phyloP scores from a whole-genome alignment of 2,329 filamentous ascomycete genomes.

The Ramularia endophylla region DNA sequence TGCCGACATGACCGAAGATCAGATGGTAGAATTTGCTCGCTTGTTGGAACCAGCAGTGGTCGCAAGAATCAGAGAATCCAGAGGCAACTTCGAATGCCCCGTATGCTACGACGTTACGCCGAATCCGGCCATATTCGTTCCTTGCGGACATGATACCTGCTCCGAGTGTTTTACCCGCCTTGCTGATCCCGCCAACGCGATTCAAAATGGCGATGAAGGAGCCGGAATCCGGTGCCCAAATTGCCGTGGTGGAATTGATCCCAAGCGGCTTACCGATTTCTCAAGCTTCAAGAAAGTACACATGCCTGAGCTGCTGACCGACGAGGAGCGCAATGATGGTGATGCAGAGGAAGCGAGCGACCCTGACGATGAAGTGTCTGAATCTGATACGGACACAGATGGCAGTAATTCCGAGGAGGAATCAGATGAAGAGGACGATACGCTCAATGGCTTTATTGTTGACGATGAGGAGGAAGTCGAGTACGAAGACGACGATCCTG shows the following conservation, averaged over 20 bases:
- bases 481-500: constrained; percentile 18
- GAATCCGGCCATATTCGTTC: constrained; percentile 72
- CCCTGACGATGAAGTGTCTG: constrained; percentile 36
- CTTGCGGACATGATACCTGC: constrained; percentile 78
- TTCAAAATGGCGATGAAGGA: constrained; percentile 56
- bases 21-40: constrained; percentile 59
- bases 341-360: constrained; percentile 35
- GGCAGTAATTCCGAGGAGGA: constrained; percentile 30
- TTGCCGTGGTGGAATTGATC: constrained; percentile 63
- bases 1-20: constrained; percentile 46
- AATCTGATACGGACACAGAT: constrained; percentile 42
- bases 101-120: constrained; percentile 72
- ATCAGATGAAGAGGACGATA: constrained; percentile 24
- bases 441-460: constrained; percentile 52
- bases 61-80: constrained; percentile 54
- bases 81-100: constrained; percentile 66
- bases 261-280: constrained; percentile 67
- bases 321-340: constrained; percentile 26
- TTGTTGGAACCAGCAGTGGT: constrained; percentile 56
- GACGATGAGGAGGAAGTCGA: constrained; percentile 29
- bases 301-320: constrained; percentile 49
- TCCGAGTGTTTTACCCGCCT: constrained; percentile 68
- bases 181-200: constrained; percentile 53
- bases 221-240: constrained; percentile 62
- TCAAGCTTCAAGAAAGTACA: constrained; percentile 67